phyloP scores from a whole-genome alignment of 768 basidiomycete species.

The Russula virescens region DNA sequence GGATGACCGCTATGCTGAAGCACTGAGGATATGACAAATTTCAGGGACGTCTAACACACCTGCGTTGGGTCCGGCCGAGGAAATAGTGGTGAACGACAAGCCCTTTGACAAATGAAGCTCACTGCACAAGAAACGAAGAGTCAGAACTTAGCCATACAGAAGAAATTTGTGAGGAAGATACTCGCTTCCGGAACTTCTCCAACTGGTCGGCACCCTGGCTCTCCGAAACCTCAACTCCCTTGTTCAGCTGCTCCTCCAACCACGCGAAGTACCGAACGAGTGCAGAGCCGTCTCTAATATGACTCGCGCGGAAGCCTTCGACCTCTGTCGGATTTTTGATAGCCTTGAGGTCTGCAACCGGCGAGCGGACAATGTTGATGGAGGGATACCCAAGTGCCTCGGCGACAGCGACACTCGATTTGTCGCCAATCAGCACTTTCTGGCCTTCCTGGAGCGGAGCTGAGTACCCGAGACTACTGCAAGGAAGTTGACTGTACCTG shows the following conservation, averaged over 20 bases:
- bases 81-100: slow-evolving; percentile 88
- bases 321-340: slow-evolving; percentile 79
- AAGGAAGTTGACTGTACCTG: not conserved
- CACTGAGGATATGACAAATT: not conserved
- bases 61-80: slow-evolving; percentile 86
- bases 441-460: slow-evolving; percentile 27
- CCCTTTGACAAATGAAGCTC: slow-evolving; percentile 78
- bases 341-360: slow-evolving; percentile 71
- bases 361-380: slow-evolving; percentile 58
- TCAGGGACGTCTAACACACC: slow-evolving; percentile 42
- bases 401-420: slow-evolving; percentile 75
- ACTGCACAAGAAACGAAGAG: slow-evolving; percentile 33
- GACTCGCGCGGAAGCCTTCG: slow-evolving; percentile 82
- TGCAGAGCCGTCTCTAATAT: slow-evolving; percentile 87
- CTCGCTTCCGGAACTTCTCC: slow-evolving; percentile 76
- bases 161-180: slow-evolving; percentile 10
- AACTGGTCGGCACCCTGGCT: slow-evolving; percentile 74
- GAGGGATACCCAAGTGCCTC: slow-evolving; percentile 73
- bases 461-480: not conserved
- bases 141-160: not conserved
- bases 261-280: slow-evolving; percentile 88
- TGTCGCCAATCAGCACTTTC: slow-evolving; percentile 73
- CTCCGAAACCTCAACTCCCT: slow-evolving; percentile 63
- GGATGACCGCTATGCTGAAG: slow-evolving; percentile 68
- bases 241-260: slow-evolving; percentile 78